Base-by-base conservation (phyloP, 2,329 filamentous ascomycete species). In the Teratosphaeria pseudoeucalypti region DNA sequence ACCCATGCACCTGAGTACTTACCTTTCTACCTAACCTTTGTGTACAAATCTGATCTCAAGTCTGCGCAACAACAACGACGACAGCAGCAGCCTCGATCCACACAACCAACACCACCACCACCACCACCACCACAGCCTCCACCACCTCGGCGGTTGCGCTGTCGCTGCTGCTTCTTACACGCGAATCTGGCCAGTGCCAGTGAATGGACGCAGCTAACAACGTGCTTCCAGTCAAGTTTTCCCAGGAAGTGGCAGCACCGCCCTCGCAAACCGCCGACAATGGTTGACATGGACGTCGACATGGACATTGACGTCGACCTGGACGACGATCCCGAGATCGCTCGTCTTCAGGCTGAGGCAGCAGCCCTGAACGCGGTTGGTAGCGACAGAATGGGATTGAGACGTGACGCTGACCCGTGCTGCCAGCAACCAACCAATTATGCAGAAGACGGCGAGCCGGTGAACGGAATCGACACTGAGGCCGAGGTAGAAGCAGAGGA, bases 401-500 rank as follows among this genome's bases (percentile, higher is more conserved):
- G 34, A 43, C 19, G 47, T 26, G 39, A 34, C 37, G 27, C 64
- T 66, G 61, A 68, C 59, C 57, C 52, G 11, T 49, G 57, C 55
- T 61, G 67, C 65, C 64, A 54, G 63, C 61, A 34, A 58, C 62
- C 56, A 55, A 58, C 2, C 55, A 54, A 27, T 23, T 57, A 59
- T 55, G 60, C 65, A 34, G 58, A 65, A 55, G 62, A 68, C 54
- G 58, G 61, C 60, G 61, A 72, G 49, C 63, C 59, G 58, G 68
- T 66, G 56, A 65, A 64, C n/a, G 65, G 66, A n/a, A 58, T 67
- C 55, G 63, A 71, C 47, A 64, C 66, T 29, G 64, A 57, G 12
- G 63, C 65, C n/a, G 71, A 72, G 61, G 71, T 66, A 29, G 64
- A 57, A 10, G 63, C 65, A 23, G 71, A 72, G 61, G 71, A 72